phyloP scores from a whole-genome alignment of 2,329 filamentous ascomycete species.

The Aureobasidium uvarum region DNA sequence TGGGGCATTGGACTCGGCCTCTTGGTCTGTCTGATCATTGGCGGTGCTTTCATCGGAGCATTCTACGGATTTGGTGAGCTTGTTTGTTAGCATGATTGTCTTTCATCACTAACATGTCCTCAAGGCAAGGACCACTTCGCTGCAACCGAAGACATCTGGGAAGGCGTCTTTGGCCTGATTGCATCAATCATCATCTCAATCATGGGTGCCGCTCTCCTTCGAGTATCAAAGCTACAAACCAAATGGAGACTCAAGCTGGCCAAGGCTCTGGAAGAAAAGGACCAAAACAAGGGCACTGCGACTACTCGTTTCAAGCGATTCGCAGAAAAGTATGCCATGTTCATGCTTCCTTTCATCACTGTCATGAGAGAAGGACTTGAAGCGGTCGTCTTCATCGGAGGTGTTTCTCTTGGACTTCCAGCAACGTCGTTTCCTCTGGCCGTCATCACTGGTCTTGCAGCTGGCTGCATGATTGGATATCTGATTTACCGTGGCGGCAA shows the following conservation, averaged over 20 bases:
- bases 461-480: conserved; percentile 67
- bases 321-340: conserved; percentile 80
- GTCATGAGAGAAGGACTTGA: conserved; percentile 85
- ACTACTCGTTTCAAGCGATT: conserved; percentile 58
- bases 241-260: conserved; percentile 86
- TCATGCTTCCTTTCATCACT: conserved; percentile 80
- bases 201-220: conserved; percentile 76
- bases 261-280: conserved; percentile 61
- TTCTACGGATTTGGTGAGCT: conserved; percentile 64
- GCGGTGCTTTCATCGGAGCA: conserved; percentile 66
- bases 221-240: conserved; percentile 77
- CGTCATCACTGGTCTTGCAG: conserved; percentile 67
- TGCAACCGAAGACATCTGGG: conserved; percentile 71
- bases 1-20: conserved; percentile 62
- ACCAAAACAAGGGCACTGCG: conserved; percentile 40
- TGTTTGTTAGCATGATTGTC: neutral
- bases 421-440: conserved; percentile 75
- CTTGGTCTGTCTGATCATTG: conserved; percentile 63
- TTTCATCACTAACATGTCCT: neutral
- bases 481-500: conserved; percentile 74
- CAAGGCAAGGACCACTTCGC: conserved; percentile 60
- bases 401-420: conserved; percentile 73
- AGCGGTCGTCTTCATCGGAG: conserved; percentile 80
- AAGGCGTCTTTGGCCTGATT: conserved; percentile 73
- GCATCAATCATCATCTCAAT: conserved; percentile 77